Evolutionary conservation across 2,329 filamentous ascomycete genomes (phyloP).

Genomic region (Neofusicoccum sp.): DNA sequence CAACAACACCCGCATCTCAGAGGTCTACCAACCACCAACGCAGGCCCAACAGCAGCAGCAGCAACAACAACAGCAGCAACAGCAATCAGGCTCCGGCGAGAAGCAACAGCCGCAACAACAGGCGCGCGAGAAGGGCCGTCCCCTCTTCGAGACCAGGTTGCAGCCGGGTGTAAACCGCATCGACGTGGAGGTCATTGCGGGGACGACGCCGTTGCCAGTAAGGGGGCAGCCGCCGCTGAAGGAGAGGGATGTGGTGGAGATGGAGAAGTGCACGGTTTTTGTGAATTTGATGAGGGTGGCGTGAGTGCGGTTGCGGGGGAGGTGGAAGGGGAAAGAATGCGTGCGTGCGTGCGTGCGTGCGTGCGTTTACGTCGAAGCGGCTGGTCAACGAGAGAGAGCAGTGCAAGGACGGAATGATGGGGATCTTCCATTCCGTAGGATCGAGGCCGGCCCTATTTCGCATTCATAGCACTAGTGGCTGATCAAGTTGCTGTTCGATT

Average conservation of each 20-base stretch:
- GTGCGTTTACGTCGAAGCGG: no score
- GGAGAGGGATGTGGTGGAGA: slow-evolving; percentile 61
- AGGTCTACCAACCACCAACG: slow-evolving; percentile 53
- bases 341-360: neutral
- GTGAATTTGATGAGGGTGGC: slow-evolving; percentile 62
- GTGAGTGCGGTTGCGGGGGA: neutral
- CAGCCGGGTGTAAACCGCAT: slow-evolving; percentile 75
- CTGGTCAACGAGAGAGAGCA: no score
- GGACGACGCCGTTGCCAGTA: slow-evolving; percentile 55
- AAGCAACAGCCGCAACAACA: slow-evolving; percentile 26
- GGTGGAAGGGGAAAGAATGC: neutral
- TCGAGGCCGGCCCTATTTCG: no score
- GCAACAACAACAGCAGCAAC: neutral
- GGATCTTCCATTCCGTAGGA: no score
- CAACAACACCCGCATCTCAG: slow-evolving; percentile 66
- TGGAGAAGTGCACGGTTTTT: slow-evolving; percentile 78
- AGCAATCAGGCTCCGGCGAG: slow-evolving; percentile 47
- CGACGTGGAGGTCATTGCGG: slow-evolving; percentile 76
- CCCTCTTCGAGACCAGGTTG: slow-evolving; percentile 75
- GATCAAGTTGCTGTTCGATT: neutral
- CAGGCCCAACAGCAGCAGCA: slow-evolving; percentile 26
- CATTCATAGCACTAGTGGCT: neutral
- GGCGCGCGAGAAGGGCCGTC: slow-evolving; percentile 55
- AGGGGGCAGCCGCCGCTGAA: slow-evolving; percentile 27
- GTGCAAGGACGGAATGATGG: no score